Conservation (phyloP, 768 basidiomycete genomes). For the Hygrocybe coccinea region DNA sequence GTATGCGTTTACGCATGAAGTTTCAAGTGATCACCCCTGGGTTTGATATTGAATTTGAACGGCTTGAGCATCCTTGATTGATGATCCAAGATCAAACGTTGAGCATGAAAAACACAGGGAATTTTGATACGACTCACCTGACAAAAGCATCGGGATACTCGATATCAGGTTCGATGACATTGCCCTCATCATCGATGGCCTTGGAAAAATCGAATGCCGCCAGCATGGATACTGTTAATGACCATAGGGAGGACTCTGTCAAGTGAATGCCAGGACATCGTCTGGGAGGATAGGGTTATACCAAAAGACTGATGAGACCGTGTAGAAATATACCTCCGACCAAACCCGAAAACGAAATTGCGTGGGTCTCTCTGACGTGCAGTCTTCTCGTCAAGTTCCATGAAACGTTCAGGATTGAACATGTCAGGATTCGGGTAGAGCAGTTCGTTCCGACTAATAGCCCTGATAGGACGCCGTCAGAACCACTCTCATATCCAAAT, state of each 20-base stretch:
- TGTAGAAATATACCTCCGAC: conserved; percentile 37
- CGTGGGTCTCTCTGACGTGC: conserved; percentile 18
- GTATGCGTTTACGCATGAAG: too few species aligned
- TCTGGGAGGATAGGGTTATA: neutral
- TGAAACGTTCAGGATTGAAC: conserved; percentile 33
- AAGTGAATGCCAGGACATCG: neutral
- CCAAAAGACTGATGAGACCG: neutral
- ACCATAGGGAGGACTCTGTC: neutral
- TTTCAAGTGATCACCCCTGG: too few species aligned
- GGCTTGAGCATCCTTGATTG: neutral
- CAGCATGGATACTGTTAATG: neutral
- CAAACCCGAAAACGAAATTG: conserved; percentile 22
- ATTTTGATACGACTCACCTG: neutral
- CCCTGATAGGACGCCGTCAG: conserved; percentile 22
- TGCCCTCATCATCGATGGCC: neutral
- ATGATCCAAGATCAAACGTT: neutral
- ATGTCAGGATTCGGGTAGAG: conserved; percentile 28
- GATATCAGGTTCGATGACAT: neutral
- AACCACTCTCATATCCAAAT: too few species aligned
- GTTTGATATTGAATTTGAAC: neutral
- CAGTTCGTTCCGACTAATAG: conserved; percentile 29
- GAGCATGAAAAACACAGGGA: neutral
- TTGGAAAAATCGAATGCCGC: too few species aligned
- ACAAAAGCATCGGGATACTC: neutral
- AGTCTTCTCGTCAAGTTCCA: conserved; percentile 8